Conservation (phyloP, 768 basidiomycete genomes). For the Suillus subluteus region DNA sequence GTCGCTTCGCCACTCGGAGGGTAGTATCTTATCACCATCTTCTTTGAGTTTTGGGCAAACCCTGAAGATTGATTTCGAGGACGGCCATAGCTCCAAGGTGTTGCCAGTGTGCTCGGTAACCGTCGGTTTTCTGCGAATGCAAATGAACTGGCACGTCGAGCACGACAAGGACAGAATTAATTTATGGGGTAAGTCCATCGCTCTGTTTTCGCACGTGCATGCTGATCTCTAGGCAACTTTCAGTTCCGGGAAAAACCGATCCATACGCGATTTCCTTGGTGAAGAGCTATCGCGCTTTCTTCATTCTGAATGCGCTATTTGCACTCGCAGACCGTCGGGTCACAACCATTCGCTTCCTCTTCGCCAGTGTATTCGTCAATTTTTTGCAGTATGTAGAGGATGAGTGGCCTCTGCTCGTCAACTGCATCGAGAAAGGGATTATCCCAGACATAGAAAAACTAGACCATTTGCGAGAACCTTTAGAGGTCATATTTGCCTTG, state of each 20-base stretch:
- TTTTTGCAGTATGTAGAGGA: constrained; percentile 14
- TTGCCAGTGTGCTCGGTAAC: neutral
- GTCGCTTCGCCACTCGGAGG: neutral
- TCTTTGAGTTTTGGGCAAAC: neutral
- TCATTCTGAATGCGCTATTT: constrained; percentile 16
- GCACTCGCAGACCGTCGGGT: constrained; percentile 6
- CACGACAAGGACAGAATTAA: neutral
- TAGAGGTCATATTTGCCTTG: neutral
- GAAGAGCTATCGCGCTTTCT: constrained; percentile 13
- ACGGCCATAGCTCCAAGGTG: neutral
- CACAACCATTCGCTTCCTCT: constrained; percentile 1
- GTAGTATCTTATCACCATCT: neutral
- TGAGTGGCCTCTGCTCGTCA: constrained; percentile 9
- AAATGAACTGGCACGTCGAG: neutral
- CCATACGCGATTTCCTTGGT: constrained; percentile 25
- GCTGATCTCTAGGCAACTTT: neutral
- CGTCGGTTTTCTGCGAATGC: neutral
- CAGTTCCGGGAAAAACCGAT: constrained; percentile 19
- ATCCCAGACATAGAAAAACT: constrained; percentile 13
- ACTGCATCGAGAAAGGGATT: constrained; percentile 12
- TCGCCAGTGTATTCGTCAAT: constrained; percentile 6
- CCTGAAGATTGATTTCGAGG: neutral
- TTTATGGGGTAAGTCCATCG: neutral
- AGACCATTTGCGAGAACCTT: neutral
- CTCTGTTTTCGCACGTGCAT: no score